These are phyloP conservation scores for Trametes cinnabarina DNA, from an alignment of 768 basidiomycete species.

Conservation along the genomic window DNA sequence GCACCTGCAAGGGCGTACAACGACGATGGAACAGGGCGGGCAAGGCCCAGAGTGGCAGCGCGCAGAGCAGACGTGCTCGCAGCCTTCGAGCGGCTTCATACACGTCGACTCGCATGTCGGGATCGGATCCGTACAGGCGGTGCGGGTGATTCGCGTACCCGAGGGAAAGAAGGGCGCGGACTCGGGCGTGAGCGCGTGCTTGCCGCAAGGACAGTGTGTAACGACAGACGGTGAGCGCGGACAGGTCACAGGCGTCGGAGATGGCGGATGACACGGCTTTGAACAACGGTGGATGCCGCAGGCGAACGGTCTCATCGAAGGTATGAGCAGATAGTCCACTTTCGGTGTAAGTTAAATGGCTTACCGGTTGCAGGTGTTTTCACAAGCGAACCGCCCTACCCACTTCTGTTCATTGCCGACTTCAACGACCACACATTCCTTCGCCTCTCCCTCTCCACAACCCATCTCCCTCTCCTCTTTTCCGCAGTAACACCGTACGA, in stretches of 20 bases:
- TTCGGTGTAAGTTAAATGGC: background rate
- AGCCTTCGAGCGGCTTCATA: constrained; percentile 57
- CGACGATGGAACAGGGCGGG: constrained; percentile 68
- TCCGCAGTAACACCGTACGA: constrained; percentile 79
- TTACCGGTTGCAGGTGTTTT: constrained; percentile 55
- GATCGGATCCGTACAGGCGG: constrained; percentile 68
- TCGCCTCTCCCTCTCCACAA: constrained; percentile 64
- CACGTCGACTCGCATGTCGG: constrained; percentile 77
- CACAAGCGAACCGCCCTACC: constrained; percentile 69
- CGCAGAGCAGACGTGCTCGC: constrained; percentile 69
- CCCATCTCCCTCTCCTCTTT: constrained; percentile 51
- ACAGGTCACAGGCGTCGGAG: constrained; percentile 54
- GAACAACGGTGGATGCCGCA: constrained; percentile 77
- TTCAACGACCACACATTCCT: constrained; percentile 38
- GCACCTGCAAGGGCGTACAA: constrained; percentile 84
- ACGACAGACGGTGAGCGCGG: constrained; percentile 70
- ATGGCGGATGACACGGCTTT: constrained; percentile 76
- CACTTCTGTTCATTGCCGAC: constrained; percentile 47
- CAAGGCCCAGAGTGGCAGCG: constrained; percentile 79
- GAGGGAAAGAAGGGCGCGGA: constrained; percentile 34
- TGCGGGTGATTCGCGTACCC: constrained; percentile 37
- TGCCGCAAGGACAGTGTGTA: constrained; percentile 82
- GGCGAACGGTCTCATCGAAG: constrained; percentile 54
- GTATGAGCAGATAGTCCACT: background rate
- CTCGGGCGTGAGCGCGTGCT: constrained; percentile 46